Evolutionary conservation across 1,284 basidiomycete species (phyloP), one percentile per base, ranked within the genome.

Genomic region (Sanghuangporus baumii): DNA sequence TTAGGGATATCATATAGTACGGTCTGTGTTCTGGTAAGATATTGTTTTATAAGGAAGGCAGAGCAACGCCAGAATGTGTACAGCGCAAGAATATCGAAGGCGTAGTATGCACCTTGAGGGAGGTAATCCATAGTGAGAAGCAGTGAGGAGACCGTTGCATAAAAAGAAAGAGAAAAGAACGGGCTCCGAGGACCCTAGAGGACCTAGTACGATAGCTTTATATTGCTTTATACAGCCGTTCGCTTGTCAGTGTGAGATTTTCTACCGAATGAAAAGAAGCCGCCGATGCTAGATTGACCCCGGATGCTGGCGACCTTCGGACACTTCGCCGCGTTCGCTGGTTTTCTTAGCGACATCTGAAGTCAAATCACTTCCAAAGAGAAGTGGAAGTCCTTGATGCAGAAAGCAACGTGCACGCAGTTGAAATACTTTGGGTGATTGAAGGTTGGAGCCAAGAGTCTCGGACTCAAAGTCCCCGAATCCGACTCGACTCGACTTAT

Each of bases 1-100:
- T 62, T 54, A 5, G 65, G 63, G 6, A 69, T 48, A 37, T 69
- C 65, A 23, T 52, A 31, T 23, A 61, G 3, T 4, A 65, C 51
- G 11, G 63, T 65, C 8, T 34, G 11, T 26, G 34, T 61, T 36
- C 31, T 58, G 18, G 48, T 43, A 40, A 65, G 57, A 36, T 57
- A 61, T n/a, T 23, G 47, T 11, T 48, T 20, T 20, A 59, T 26
- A 20, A 59, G 36, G 8, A 14, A 38, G 48, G 8, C 48, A 6
- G 36, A 51, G 48, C 47, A 59, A 18, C 18, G 34, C 57, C 57
- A 59, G 26, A 59, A 12, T 40, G 47, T 51, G 34, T 20, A 20
- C n/a, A 48, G 11, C 7, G 48, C 47, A 34, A 48, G 20, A 40
- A 51, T 20, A 37, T 40, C 23, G 34, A 59, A 23, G 38, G 48